Percentiles rank a stretch among this genome's conserved stretches.
Conservation (phyloP, 768 basidiomycete genomes). For the Dendrothele bispora region DNA sequence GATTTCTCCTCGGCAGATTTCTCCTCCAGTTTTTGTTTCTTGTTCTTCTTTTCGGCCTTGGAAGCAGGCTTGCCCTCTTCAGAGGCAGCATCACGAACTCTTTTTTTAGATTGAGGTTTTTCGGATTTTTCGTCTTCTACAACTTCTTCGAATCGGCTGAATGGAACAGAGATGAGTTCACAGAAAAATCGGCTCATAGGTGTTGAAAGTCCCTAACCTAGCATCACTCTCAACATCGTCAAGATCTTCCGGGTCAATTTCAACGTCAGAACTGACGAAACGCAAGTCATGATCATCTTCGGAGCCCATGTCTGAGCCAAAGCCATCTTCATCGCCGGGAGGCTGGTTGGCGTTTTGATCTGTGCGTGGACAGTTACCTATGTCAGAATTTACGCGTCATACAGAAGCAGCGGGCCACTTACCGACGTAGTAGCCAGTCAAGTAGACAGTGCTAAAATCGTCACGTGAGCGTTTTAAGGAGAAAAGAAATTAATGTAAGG, state of each 20-base stretch:
- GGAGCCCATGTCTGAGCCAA: slow-evolving; percentile 44
- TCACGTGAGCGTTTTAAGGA: slow-evolving; percentile 11
- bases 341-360: slow-evolving; percentile 56
- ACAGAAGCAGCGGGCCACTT: slow-evolving; percentile 17
- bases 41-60: slow-evolving; percentile 35
- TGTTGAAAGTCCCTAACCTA: slow-evolving; percentile 38
- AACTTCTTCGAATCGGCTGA: slow-evolving; percentile 77
- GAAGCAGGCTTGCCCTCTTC: slow-evolving; percentile 30
- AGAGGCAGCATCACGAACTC: slow-evolving; percentile 64
- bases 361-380: slow-evolving; percentile 22
- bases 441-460: slow-evolving; percentile 59
- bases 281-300: slow-evolving; percentile 67
- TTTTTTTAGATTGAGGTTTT: slow-evolving; percentile 56
- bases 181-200: background rate
- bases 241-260: slow-evolving; percentile 64
- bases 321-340: slow-evolving; percentile 38
- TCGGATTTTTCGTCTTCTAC: slow-evolving; percentile 39
- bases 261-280: slow-evolving; percentile 83
- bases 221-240: slow-evolving; percentile 45
- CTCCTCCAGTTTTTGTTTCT: slow-evolving; percentile 31
- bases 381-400: background rate
- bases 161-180: background rate
- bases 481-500: slow-evolving; percentile 2
- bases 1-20: slow-evolving; percentile 23
- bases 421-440: slow-evolving; percentile 88